Base-by-base conservation (phyloP, 2,329 filamentous ascomycete species). In the Bisporella sp. region DNA sequence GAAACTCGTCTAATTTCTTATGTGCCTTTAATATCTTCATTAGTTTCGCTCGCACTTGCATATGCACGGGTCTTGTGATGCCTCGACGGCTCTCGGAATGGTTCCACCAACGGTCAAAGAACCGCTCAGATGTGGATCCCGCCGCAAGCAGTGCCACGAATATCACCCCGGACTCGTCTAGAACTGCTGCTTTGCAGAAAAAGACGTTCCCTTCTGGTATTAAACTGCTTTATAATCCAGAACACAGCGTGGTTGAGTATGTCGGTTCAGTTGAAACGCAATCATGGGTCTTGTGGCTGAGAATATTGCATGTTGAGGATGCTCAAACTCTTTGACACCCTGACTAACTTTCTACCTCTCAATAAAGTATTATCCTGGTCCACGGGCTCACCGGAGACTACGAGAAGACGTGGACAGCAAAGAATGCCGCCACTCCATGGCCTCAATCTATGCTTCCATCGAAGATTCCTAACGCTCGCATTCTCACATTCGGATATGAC, bases 381-480 rank as follows among this genome's bases (percentile, higher is more conserved):
- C 70, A 73, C 39, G 70, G 70, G 5, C 54, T 72, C 11, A 66
- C 63, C 1, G 71, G 71, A 1, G 57, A 69, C 48, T 62, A 68
- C 2, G 61, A 67, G 5, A 60, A 47, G 4, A 71, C 69, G 3
- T 72, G 70, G 71, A 69, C 64, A 6, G 62, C 62, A 61, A 41
- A 35, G 5, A 53, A 47, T 7, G 21, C 9, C 12, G 21, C 35
- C 11, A 13, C 11, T 4, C 41, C 51, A 35, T 64, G 61, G 62
- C 58, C 59, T 13, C 46, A 55, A 29, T 55, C 62, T 43, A 46
- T 63, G 6, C 44, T 65, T 7, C 58, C 62, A 1, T 21, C 46
- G 1, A 56, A 65, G 37, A 52, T 68, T n/a, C 58, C 60, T 6
- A 61, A 63, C 46, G 62, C 64, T 47, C 60, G 68, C 35, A 61